Percentiles rank a stretch among this genome's conserved stretches.
Conservation (phyloP, 768 basidiomycete species). For the Serendipita sp. region DNA sequence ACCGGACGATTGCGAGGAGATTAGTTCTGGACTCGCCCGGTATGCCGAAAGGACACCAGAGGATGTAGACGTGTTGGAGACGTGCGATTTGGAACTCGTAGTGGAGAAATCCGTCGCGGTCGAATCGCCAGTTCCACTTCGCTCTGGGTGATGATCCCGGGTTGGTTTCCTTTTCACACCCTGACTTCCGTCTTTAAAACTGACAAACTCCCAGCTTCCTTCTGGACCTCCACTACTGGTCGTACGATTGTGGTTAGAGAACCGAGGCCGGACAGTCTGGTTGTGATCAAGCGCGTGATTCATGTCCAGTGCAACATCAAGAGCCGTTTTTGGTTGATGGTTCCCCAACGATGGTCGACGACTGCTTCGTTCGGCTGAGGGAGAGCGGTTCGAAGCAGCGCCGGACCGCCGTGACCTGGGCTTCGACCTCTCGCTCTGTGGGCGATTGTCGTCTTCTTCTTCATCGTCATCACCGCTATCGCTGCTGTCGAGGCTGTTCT, state of each 20-base stretch:
- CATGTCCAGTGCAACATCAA: not conserved
- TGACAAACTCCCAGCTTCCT: not conserved
- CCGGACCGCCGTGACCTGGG: not conserved
- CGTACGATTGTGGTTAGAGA: no score
- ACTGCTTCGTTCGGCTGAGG: not conserved
- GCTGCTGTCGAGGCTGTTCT: not conserved
- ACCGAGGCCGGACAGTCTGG: not conserved
- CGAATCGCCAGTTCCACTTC: not conserved
- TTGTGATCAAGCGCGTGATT: not conserved
- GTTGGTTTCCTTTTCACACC: not conserved
- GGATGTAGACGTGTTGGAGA: not conserved
- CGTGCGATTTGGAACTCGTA: not conserved
- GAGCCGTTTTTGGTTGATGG: not conserved
- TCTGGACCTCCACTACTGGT: not conserved
- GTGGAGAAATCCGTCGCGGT: not conserved
- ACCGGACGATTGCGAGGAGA: no score
- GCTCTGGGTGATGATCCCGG: not conserved
- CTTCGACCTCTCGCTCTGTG: not conserved
- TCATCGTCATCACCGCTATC: not conserved
- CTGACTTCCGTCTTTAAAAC: not conserved
- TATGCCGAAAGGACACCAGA: not conserved
- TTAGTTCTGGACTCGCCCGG: no score
- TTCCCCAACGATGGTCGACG: not conserved
- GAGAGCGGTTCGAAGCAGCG: not conserved
- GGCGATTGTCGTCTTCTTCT: not conserved